phyloP scores from a whole-genome alignment of 192 early-diverging fungal genomes.

The Backusella psychrophila region DNA sequence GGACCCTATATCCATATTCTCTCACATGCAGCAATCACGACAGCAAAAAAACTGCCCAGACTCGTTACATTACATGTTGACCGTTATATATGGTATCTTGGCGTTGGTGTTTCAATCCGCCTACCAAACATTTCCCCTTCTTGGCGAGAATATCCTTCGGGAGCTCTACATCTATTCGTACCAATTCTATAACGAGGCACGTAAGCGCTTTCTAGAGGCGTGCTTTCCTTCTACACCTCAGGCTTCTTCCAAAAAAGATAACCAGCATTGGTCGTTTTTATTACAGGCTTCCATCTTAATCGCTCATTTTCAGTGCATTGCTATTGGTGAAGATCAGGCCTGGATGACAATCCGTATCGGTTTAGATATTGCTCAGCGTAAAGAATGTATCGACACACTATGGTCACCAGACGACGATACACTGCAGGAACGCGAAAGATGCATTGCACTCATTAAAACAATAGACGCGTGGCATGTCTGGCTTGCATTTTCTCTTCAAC shows the following conservation, averaged over 20 bases:
- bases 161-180: not conserved
- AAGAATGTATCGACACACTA: not conserved
- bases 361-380: not conserved
- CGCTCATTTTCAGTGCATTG: slow-evolving; percentile 9
- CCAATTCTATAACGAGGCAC: slow-evolving; percentile 2
- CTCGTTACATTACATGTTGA: not conserved
- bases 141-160: not conserved
- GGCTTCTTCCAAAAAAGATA: not conserved
- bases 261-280: not conserved
- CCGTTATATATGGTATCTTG: not conserved
- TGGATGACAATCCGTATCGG: slow-evolving; percentile 6
- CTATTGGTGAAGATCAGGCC: slow-evolving; percentile 16
- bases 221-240: not conserved
- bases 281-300: slow-evolving; percentile 10
- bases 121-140: not conserved
- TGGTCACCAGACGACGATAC: not conserved
- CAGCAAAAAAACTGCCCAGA: not conserved
- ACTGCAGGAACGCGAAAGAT: not conserved
- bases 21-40: not conserved
- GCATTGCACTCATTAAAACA: not conserved
- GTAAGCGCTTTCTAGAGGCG: not conserved
- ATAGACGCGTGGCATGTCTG: slow-evolving; percentile 11
- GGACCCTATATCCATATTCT: not conserved
- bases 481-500: not conserved
- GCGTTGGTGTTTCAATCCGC: slow-evolving; percentile 5